These are phyloP conservation scores for Hamamelis virginiana DNA, from an alignment of 164 flowering plant genomes.

Conservation along the genomic window DNA sequence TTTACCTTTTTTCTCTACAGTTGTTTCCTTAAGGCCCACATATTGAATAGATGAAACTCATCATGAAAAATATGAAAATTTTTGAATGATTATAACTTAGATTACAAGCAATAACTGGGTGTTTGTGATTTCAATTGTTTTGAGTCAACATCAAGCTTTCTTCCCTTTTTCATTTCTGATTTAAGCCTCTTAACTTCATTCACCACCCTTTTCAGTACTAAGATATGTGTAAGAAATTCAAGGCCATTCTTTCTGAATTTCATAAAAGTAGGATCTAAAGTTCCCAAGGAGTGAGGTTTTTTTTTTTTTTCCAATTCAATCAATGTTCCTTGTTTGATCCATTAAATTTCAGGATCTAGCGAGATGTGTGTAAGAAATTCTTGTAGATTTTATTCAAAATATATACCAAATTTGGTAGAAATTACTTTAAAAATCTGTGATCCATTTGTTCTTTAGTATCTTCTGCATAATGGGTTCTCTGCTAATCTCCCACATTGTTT, in stretches of 20 bases:
- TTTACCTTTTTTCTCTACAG: slow-evolving; percentile 3
- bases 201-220: background rate
- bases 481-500: background rate
- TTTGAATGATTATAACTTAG: slow-evolving; percentile 4
- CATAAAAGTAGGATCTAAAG: slow-evolving; percentile 4
- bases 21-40: slow-evolving; percentile 29
- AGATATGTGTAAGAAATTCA: slow-evolving; percentile 8
- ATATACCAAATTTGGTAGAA: background rate
- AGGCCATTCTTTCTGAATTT: slow-evolving; percentile 9
- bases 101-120: slow-evolving; percentile 11
- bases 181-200: background rate
- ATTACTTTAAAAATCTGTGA: too few species aligned
- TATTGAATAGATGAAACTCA: slow-evolving; percentile 17
- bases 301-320: slow-evolving; percentile 7
- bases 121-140: slow-evolving; percentile 13
- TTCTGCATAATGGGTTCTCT: too few species aligned
- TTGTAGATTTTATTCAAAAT: background rate
- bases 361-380: slow-evolving; percentile 3
- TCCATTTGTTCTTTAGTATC: too few species aligned
- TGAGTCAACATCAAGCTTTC: background rate
- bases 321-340: background rate
- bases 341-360: slow-evolving; percentile 2
- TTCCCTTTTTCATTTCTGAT: slow-evolving; percentile 6
- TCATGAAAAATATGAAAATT: slow-evolving; percentile 15
- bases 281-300: slow-evolving; percentile 4